Conservation (phyloP, 1,284 basidiomycete species). For the Stereum hirsutum region DNA sequence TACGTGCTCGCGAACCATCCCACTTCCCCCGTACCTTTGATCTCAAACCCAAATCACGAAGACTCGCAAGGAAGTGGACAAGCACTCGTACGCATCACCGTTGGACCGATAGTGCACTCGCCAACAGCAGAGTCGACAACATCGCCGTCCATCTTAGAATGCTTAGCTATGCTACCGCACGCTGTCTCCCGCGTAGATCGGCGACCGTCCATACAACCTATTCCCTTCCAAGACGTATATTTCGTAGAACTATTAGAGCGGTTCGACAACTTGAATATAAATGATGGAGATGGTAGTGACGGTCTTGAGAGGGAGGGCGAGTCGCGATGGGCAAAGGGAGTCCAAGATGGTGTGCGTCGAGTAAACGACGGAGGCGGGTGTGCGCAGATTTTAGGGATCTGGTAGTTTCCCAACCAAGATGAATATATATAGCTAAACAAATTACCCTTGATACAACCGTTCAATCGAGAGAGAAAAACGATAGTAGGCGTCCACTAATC, state of each 20-base stretch:
- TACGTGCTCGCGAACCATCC: conserved; percentile 34
- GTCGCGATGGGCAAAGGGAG: conserved; percentile 17
- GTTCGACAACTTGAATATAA: no score
- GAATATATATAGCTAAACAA: no score
- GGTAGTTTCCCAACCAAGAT: no score
- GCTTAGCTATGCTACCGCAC: no score
- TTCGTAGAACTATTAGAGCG: conserved; percentile 33
- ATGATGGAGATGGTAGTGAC: no score
- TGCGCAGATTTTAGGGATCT: conserved; percentile 10
- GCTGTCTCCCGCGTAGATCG: conserved; percentile 48
- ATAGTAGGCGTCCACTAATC: no score
- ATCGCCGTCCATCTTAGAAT: conserved; percentile 3
- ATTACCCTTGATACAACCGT: no score
- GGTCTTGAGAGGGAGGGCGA: background rate
- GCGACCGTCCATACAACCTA: conserved; percentile 37
- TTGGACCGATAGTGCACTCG: conserved; percentile 2
- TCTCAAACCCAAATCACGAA: conserved; percentile 10
- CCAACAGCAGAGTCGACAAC: background rate
- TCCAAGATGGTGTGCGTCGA: conserved; percentile 20
- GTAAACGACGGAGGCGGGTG: conserved; percentile 6
- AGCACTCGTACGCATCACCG: conserved; percentile 30
- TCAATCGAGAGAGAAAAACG: no score
- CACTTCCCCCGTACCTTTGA: conserved; percentile 14
- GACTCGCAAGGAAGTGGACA: no score
- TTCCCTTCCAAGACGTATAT: conserved; percentile 53